Conservation (phyloP, 495 filamentous ascomycete species). For the Tuber indicum region DNA sequence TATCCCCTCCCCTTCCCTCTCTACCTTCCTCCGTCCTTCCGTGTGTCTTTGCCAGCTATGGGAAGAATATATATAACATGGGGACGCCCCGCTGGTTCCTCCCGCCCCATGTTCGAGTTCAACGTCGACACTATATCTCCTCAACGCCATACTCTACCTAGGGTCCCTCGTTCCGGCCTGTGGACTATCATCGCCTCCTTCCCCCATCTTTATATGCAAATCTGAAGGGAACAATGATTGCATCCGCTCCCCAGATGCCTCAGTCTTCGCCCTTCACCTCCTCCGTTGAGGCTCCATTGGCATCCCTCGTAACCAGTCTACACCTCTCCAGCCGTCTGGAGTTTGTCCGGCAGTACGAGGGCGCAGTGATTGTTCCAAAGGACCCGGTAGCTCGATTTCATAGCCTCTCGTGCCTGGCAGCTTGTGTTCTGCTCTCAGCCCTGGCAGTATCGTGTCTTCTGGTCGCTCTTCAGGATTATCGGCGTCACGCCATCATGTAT, state of each 20-base stretch:
- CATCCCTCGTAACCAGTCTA: slow-evolving; percentile 34
- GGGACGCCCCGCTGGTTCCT: neutral
- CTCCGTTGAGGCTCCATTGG: slow-evolving; percentile 35
- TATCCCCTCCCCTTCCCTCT: neutral
- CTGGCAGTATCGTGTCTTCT: slow-evolving; percentile 29
- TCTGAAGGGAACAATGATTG: slow-evolving; percentile 36
- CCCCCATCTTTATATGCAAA: slow-evolving; percentile 4
- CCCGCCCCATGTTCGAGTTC: neutral
- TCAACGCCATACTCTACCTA: neutral
- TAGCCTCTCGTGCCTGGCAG: slow-evolving; percentile 30
- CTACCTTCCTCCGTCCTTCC: neutral
- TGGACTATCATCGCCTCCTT: neutral
- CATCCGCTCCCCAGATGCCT: slow-evolving; percentile 26
- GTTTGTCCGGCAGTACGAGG: slow-evolving; percentile 24
- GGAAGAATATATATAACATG: slow-evolving; percentile 6
- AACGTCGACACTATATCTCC: neutral
- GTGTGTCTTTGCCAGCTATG: neutral
- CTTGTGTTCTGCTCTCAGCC: slow-evolving; percentile 26
- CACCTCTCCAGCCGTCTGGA: slow-evolving; percentile 23
- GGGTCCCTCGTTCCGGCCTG: neutral
- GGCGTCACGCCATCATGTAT: slow-evolving; percentile 38
- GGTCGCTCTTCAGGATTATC: slow-evolving; percentile 34
- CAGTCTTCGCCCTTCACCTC: slow-evolving; percentile 38
- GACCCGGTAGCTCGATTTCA: slow-evolving; percentile 26
- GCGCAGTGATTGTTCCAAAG: slow-evolving; percentile 29